Evolutionary conservation across 345 rosid genomes (phyloP), one percentile per base, ranked within the genome.

Genomic region (Salix purpurea): DNA sequence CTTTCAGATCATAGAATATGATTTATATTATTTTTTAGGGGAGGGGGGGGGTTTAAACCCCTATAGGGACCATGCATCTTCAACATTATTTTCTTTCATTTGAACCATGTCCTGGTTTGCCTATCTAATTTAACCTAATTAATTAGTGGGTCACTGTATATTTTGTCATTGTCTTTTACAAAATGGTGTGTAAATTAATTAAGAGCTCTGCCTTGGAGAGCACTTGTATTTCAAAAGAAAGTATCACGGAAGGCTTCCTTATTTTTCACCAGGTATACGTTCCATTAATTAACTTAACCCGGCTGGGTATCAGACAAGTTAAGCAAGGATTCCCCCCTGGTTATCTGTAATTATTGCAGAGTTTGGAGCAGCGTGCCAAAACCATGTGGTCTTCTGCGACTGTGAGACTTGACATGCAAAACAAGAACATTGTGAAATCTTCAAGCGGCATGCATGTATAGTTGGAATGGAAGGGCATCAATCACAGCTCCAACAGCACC

Each of bases 391-490:
- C 79, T 76, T 56, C 61, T 36, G 26, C 13, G 44, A 74, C 61
- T 42, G 26, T 16, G 52, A 74, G 71, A 72, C 54, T 72, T 81
- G 80, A 84, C 85, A 78, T 73, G 80, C 32, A 81, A 70, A 66
- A 78, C 46, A 42, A 67, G 61, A 76, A 58, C 37, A 75, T 24
- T 76, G 14, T 24, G 78, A 67, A 73, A 67, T 62, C 70, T 70
- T 42, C 3, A 42, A 66, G 73, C 64, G 81, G 71, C 72, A 80
- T 42, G 14, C 14, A 42, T 42, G 13, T 42, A 42, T 62, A 64
- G 74, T 81, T 70, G 68, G 65, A 76, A 77, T 68, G 80, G 69
- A 73, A 78, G 73, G 79, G 81, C 81, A 79, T 84, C 88, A 81
- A 75, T 81, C 85, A 81, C 78, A 77, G 48, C 82, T n/a, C 75